Evolutionary conservation across 805 yeast genomes (phyloP).

Genomic region (Myxozyma monticola): DNA sequence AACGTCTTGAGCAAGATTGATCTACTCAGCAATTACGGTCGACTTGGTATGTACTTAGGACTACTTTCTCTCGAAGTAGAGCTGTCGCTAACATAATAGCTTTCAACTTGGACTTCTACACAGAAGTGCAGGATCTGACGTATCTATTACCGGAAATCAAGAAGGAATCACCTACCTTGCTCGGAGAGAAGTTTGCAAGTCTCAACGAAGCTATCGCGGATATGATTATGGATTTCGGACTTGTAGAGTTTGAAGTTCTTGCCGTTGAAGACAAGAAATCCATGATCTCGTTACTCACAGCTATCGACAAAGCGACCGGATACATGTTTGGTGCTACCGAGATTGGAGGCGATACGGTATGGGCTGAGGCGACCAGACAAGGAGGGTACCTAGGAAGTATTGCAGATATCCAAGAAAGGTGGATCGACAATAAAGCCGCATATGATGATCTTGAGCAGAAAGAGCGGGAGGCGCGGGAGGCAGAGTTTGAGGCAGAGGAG

Average conservation of each 20-base stretch:
- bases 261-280: slow-evolving; percentile 88
- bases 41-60: slow-evolving; percentile 43
- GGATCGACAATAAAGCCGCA: slow-evolving; percentile 81
- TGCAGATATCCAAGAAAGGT: slow-evolving; percentile 86
- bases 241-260: slow-evolving; percentile 85
- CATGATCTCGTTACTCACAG: slow-evolving; percentile 77
- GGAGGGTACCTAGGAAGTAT: slow-evolving; percentile 55
- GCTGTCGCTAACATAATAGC: slow-evolving; percentile 38
- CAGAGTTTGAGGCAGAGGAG: slow-evolving; percentile 45
- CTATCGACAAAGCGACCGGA: slow-evolving; percentile 89
- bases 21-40: slow-evolving; percentile 71
- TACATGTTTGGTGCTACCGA: slow-evolving; percentile 91
- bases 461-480: slow-evolving; percentile 45
- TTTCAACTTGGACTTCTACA: slow-evolving; percentile 78
- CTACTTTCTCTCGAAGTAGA: neutral
- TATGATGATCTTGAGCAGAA: slow-evolving; percentile 68
- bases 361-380: slow-evolving; percentile 95
- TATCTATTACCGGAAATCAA: slow-evolving; percentile 67
- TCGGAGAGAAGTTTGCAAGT: slow-evolving; percentile 61
- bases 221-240: slow-evolving; percentile 78
- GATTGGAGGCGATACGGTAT: slow-evolving; percentile 92
- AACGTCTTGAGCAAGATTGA: slow-evolving; percentile 94
- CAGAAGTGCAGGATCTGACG: slow-evolving; percentile 84
- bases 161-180: slow-evolving; percentile 65
- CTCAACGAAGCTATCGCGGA: slow-evolving; percentile 80